Conservation (phyloP, 352 stramenopile genomes). For the Phytophthora melonis region DNA sequence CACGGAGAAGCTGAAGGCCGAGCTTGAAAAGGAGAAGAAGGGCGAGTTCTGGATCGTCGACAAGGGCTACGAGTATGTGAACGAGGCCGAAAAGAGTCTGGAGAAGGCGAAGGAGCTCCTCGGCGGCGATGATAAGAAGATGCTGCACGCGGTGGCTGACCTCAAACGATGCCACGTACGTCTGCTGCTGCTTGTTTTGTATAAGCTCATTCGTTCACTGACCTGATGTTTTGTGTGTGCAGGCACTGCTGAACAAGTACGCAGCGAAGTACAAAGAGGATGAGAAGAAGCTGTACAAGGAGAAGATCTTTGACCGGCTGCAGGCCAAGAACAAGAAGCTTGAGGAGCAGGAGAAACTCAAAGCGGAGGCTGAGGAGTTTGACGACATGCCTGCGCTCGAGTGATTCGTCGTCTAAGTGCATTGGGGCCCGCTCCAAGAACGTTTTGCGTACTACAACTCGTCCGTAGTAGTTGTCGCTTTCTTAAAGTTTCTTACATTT, state of each 20-base stretch:
- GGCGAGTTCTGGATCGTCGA: constrained; percentile 91
- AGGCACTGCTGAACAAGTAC: constrained; percentile 67
- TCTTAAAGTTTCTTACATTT: constrained; percentile 28
- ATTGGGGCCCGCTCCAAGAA: neutral
- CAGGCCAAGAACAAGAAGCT: constrained; percentile 84
- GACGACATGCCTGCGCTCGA: constrained; percentile 88
- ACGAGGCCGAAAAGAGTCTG: constrained; percentile 80
- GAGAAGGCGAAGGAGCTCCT: constrained; percentile 61
- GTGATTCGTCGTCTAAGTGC: constrained; percentile 59
- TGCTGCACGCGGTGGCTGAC: constrained; percentile 64
- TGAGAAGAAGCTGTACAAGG: constrained; percentile 90
- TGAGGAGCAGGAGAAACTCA: constrained; percentile 73
- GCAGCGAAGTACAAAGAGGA: constrained; percentile 83
- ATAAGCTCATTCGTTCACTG: too few species aligned
- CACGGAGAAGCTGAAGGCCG: constrained; percentile 82
- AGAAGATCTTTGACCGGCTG: constrained; percentile 90
- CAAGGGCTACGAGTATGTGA: constrained; percentile 79
- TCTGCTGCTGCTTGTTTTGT: constrained; percentile 1
- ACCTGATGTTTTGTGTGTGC: neutral
- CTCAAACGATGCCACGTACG: constrained; percentile 75
- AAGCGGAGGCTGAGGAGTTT: constrained; percentile 75
- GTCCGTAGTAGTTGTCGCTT: constrained; percentile 13
- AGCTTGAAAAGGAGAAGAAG: constrained; percentile 83
- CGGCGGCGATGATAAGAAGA: constrained; percentile 56
- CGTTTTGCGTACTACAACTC: neutral